Evolutionary conservation across 169 alveolate species (phyloP), one percentile per base, ranked within the genome.

Genomic region (Eimeria tenella): DNA sequence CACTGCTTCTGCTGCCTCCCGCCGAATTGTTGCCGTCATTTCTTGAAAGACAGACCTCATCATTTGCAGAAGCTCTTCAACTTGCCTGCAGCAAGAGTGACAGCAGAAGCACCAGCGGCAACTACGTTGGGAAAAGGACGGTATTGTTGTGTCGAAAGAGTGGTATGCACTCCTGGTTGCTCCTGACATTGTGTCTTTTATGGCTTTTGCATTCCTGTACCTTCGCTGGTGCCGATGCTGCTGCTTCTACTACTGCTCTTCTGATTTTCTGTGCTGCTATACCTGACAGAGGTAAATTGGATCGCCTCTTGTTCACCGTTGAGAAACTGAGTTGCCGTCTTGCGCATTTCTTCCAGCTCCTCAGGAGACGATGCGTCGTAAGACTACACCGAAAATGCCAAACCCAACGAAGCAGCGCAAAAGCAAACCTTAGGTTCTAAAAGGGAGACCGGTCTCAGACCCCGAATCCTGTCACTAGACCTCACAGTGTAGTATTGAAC

Each of bases 301-400:
- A 98, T 95, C 74, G 97, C 99, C 58, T 97, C 98, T 49, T 88
- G 84, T 55, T 96, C 97, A 17, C 98, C 98, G 71, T 95, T 96
- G 55, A 98, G 93, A 94, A 91, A 98, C 55, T 89, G 83, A 75
- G 93, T 79, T 4, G 98, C 98, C 42, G 95, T 81, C 83, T 94
- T 93, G 86, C 96, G 94, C 84, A 96, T 95, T 60, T 96, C 96
- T 60, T 96, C 96, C 74, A 95, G 94, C 86, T 97, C 95, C 68
- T 98, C 99, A n/a, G 98, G 98, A n/a, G 98, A 94, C 88, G 97
- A 97, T 0, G 98, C 97, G 55, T 97, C 99, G 93, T 97, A 98
- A 42, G 95, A 95, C 62, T 74, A 89, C 13, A 21, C 25, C n/a
- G 23, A n/a, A 25, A 8, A 62, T 25, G 82, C 53, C 21, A 23